phyloP scores from a whole-genome alignment of 2,329 filamentous ascomycete genomes.

The Pestalotiopsis sp. region DNA sequence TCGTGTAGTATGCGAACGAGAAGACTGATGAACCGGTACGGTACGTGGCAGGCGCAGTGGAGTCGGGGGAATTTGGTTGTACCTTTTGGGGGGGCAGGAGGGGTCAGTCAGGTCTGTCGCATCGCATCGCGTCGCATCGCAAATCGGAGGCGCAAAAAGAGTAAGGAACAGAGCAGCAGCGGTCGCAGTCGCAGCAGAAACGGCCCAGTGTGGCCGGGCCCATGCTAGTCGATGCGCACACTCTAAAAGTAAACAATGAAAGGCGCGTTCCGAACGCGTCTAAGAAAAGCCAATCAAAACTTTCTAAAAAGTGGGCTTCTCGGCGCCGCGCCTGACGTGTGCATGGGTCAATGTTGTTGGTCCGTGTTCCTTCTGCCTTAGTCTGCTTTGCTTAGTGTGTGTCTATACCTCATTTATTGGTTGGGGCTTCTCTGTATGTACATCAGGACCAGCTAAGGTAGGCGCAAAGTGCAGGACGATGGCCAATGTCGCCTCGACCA shows the following conservation, averaged over 20 bases:
- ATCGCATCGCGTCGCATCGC: neutral
- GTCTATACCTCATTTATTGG: neutral
- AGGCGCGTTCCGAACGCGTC: conserved; percentile 12
- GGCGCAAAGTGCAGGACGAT: neutral
- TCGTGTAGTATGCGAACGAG: neutral
- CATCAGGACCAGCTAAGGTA: neutral
- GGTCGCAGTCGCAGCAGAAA: neutral
- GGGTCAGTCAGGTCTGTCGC: neutral
- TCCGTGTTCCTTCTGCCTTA: neutral
- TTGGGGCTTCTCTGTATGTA: neutral
- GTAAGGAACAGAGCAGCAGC: neutral
- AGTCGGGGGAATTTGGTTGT: neutral
- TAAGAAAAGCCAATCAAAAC: neutral
- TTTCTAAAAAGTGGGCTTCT: neutral
- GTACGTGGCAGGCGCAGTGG: conserved; percentile 8
- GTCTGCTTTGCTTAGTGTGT: neutral
- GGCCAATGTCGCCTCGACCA: neutral
- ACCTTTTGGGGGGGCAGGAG: neutral
- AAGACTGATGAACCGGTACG: neutral
- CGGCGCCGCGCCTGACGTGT: neutral
- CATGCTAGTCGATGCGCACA: conserved; percentile 7
- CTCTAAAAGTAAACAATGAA: conserved; percentile 15
- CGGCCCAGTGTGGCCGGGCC: neutral
- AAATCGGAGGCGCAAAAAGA: neutral
- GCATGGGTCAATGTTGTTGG: conserved; percentile 1